A percentile compares a stretch with the other conserved stretches of the same genome.
phyloP scores from a whole-genome alignment of 805 yeast genomes.

The Komagataella phaffii region DNA sequence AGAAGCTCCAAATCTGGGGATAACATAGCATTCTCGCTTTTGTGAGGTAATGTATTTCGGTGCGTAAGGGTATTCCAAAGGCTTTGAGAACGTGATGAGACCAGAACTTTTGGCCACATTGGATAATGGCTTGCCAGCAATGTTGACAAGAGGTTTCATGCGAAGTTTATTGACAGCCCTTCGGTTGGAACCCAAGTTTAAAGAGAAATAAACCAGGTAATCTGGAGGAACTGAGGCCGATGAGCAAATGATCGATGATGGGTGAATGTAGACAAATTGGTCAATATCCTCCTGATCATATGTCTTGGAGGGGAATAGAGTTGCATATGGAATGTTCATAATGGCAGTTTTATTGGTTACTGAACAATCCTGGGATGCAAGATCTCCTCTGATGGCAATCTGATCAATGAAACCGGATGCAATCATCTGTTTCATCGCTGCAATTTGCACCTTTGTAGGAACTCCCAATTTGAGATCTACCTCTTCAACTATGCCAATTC shows the following conservation, averaged over 20 bases:
- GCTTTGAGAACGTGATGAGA: conserved; percentile 75
- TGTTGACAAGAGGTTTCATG: conserved; percentile 66
- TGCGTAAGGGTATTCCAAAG: conserved; percentile 81
- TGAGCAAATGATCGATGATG: conserved; percentile 49
- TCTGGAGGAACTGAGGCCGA: conserved; percentile 67
- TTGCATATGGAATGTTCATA: conserved; percentile 49
- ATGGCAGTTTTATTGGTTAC: conserved; percentile 45
- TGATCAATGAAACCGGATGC: conserved; percentile 91
- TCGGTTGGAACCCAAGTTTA: conserved; percentile 41
- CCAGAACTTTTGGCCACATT: conserved; percentile 66
- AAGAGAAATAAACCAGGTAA: conserved; percentile 58
- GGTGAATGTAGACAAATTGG: conserved; percentile 66
- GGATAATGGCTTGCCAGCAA: conserved; percentile 61
- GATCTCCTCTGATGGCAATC: conserved; percentile 74
- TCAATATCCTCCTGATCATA: conserved; percentile 25
- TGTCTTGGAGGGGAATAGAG: conserved; percentile 30
- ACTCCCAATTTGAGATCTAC: conserved; percentile 41
- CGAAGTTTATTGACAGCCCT: conserved; percentile 29
- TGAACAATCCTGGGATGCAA: conserved; percentile 46
- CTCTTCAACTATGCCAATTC: conserved; percentile 30
- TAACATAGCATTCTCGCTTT: conserved; percentile 77
- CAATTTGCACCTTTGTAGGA: conserved; percentile 58
- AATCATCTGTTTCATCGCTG: conserved; percentile 80
- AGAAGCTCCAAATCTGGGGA: conserved; percentile 80
- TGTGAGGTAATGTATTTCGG: conserved; percentile 54